phyloP scores from a whole-genome alignment of 2,329 filamentous ascomycete genomes.

The Cladosporium oxysporum region DNA sequence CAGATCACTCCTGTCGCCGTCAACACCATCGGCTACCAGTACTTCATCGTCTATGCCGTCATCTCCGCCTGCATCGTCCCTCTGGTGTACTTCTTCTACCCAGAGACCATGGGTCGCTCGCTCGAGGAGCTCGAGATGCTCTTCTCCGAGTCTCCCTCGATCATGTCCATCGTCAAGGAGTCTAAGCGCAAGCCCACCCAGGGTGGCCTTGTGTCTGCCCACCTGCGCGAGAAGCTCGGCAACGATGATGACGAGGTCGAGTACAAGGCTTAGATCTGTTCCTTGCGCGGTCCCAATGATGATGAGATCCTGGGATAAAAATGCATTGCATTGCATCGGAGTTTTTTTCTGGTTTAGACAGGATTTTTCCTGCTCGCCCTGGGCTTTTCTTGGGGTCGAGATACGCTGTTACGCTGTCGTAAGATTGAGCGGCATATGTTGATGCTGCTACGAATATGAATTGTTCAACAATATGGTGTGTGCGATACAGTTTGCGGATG shows the following conservation, averaged over 20 bases:
- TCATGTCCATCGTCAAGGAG: conserved; percentile 15
- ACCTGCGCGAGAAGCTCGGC: conserved; percentile 19
- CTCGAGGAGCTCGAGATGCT: conserved; percentile 45
- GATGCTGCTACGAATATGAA: conserved; percentile 5
- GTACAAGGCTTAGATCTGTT: conserved; percentile 10
- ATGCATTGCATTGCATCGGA: conserved; percentile 3
- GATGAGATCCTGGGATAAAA: background rate
- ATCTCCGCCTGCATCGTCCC: conserved; percentile 17
- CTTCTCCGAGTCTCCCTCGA: conserved; percentile 32
- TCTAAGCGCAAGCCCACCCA: conserved; percentile 19
- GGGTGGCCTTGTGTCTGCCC: conserved; percentile 15
- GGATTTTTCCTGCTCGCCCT: background rate
- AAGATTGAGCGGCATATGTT: background rate
- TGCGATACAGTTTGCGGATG: background rate
- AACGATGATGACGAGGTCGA: conserved; percentile 16
- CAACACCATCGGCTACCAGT: conserved; percentile 22
- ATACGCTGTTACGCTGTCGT: conserved; percentile 4
- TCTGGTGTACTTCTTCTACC: conserved; percentile 47
- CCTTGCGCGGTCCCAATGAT: background rate
- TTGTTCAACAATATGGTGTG: background rate
- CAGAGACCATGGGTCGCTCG: conserved; percentile 42
- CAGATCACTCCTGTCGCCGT: conserved; percentile 35
- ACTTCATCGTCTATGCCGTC: conserved; percentile 21
- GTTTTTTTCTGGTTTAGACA: background rate
- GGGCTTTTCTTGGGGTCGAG: background rate